Percentiles rank a stretch among this genome's conserved stretches.
These are phyloP conservation scores for Ettlia oleoabundans DNA, from an alignment of 139 green algal genomes.

Conservation along the genomic window DNA sequence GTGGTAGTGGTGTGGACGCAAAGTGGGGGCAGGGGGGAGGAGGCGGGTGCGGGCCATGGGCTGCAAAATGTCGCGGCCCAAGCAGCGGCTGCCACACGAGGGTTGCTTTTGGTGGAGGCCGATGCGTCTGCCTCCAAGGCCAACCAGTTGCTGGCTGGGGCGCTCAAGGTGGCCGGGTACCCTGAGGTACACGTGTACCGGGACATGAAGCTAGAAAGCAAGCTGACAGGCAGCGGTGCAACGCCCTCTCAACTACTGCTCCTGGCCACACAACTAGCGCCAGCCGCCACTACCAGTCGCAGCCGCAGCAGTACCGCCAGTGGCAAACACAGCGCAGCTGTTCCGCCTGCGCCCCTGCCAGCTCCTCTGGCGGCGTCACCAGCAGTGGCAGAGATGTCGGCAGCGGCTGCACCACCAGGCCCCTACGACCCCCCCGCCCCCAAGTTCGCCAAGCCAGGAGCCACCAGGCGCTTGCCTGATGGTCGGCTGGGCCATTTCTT, in stretches of 20 bases:
- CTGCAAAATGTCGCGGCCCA: constrained; percentile 15
- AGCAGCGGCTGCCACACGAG: background rate
- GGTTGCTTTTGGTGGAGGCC: constrained; percentile 22
- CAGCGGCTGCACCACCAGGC: background rate
- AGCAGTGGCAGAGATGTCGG: background rate
- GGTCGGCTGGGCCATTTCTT: constrained; percentile 42
- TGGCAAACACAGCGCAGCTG: background rate
- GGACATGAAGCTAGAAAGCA: constrained; percentile 58
- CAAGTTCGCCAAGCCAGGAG: constrained; percentile 60
- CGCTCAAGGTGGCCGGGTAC: constrained; percentile 49
- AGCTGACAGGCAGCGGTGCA: background rate
- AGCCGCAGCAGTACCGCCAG: constrained; percentile 3
- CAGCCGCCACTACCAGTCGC: background rate
- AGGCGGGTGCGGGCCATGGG: background rate
- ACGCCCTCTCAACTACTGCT: background rate
- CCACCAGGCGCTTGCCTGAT: constrained; percentile 33
- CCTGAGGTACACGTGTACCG: constrained; percentile 55
- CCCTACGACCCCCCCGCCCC: constrained; percentile 44
- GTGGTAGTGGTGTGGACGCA: constrained; percentile 61
- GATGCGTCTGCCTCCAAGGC: constrained; percentile 41
- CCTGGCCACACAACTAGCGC: constrained; percentile 7
- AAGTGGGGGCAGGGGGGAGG: background rate
- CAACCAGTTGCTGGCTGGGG: constrained; percentile 55
- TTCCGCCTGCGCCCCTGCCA: background rate
- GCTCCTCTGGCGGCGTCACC: background rate